These are phyloP conservation scores for Casuarina glauca DNA, from an alignment of 306 rosid species.

Conservation along the genomic window DNA sequence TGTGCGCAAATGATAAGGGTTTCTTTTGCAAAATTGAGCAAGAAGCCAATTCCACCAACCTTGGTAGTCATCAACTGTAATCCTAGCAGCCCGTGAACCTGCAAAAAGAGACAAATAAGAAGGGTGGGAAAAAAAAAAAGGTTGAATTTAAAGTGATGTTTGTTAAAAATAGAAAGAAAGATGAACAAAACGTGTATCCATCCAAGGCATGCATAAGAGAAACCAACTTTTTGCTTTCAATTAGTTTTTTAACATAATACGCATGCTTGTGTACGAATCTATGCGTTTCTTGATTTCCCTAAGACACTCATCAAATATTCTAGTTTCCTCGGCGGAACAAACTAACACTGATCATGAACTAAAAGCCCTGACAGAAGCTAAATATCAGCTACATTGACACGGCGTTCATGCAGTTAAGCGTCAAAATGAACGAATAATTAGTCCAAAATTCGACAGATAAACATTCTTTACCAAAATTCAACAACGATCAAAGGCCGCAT, in stretches of 20 bases:
- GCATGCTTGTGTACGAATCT: too few species aligned
- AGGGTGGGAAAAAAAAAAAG: conserved; percentile 8
- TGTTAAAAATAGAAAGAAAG: neutral
- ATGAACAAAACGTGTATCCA: neutral
- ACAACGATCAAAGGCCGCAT: neutral
- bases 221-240: too few species aligned
- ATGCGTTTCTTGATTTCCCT: neutral
- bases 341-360: neutral
- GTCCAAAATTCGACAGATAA: neutral
- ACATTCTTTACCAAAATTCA: neutral
- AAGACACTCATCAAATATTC: too few species aligned
- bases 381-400: neutral
- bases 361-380: neutral
- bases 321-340: too few species aligned
- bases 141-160: neutral
- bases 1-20: neutral
- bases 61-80: conserved; percentile 90
- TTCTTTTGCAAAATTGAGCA: neutral
- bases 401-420: neutral
- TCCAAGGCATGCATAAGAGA: neutral
- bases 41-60: conserved; percentile 49
- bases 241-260: too few species aligned
- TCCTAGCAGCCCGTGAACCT: conserved; percentile 82
- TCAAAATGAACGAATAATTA: neutral
- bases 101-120: conserved; percentile 18